Conservation (phyloP, 371 early-diverging fungal genomes). For the Choanephora cucurbitarum region DNA sequence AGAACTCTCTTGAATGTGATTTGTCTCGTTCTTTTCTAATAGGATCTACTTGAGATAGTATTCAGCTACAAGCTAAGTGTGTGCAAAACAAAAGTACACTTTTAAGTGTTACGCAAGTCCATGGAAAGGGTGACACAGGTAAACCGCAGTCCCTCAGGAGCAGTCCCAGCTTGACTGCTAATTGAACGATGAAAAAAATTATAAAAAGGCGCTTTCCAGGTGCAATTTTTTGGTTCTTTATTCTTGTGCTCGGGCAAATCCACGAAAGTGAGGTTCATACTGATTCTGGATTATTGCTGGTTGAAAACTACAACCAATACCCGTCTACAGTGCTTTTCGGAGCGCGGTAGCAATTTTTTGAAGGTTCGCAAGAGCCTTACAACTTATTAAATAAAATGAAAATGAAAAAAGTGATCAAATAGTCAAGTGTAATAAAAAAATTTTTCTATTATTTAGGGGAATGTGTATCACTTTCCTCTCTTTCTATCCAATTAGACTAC, state of each 20-base stretch:
- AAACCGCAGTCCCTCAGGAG: too few relatives aligned
- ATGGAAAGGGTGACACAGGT: too few relatives aligned
- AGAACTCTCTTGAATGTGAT: too few relatives aligned
- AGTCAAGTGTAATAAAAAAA: background rate
- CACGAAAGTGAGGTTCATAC: conserved; percentile 59
- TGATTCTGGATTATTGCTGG: conserved; percentile 63
- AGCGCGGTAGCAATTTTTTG: conserved; percentile 56
- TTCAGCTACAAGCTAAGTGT: too few relatives aligned
- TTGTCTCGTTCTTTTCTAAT: too few relatives aligned
- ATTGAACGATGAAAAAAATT: conserved; percentile 19
- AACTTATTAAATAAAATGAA: conserved; percentile 19
- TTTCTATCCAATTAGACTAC: too few relatives aligned
- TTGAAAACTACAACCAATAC: conserved; percentile 64
- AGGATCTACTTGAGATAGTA: too few relatives aligned
- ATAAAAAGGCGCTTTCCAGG: conserved; percentile 31
- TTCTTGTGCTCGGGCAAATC: conserved; percentile 63
- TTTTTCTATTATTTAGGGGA: too few relatives aligned
- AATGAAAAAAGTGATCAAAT: conserved; percentile 24
- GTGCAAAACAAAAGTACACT: too few relatives aligned
- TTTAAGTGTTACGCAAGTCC: too few relatives aligned
- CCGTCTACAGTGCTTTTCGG: conserved; percentile 49
- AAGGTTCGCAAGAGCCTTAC: conserved; percentile 41
- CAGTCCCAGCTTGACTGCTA: too few relatives aligned
- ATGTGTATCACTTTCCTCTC: too few relatives aligned
- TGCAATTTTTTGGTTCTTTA: conserved; percentile 34